phyloP scores from a whole-genome alignment of 2,329 filamentous ascomycete genomes.

The Aphanoascus verrucosus region DNA sequence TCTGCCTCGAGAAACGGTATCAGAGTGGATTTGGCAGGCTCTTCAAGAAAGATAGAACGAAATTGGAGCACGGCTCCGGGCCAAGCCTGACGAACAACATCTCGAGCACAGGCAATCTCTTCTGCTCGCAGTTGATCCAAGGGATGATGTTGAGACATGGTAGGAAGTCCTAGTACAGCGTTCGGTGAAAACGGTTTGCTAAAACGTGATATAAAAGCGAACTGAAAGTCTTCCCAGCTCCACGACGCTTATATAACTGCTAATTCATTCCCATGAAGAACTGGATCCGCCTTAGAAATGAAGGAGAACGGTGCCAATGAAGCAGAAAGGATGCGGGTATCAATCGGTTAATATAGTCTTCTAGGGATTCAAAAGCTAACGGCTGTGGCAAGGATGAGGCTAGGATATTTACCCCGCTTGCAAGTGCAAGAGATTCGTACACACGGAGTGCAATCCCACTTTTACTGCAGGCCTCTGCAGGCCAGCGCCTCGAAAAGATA shows the following conservation, averaged over 20 bases:
- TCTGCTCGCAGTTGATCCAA: conserved; percentile 47
- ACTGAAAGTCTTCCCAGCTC: not conserved
- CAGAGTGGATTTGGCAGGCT: conserved; percentile 42
- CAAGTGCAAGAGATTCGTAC: not conserved
- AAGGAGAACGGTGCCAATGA: not conserved
- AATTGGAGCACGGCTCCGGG: conserved; percentile 34
- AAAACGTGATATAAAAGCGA: not conserved
- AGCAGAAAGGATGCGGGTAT: not conserved
- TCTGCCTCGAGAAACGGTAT: conserved; percentile 41
- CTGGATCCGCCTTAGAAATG: not conserved
- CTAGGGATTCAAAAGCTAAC: not conserved
- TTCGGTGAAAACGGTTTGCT: not conserved
- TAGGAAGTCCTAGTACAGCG: not conserved
- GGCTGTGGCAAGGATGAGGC: not conserved
- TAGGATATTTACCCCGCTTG: conserved; percentile 1
- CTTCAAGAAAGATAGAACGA: conserved; percentile 42
- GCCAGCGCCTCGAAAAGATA: not conserved
- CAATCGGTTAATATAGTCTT: not conserved
- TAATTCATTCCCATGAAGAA: not conserved
- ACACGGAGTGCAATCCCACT: not conserved
- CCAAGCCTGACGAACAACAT: conserved; percentile 38
- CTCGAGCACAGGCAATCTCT: conserved; percentile 44
- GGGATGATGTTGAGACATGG: conserved; percentile 34
- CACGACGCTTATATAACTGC: not conserved
- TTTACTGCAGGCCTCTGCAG: not conserved